phyloP scores from a whole-genome alignment of 2,329 filamentous ascomycete genomes.

The Acrocalymma vagum region DNA sequence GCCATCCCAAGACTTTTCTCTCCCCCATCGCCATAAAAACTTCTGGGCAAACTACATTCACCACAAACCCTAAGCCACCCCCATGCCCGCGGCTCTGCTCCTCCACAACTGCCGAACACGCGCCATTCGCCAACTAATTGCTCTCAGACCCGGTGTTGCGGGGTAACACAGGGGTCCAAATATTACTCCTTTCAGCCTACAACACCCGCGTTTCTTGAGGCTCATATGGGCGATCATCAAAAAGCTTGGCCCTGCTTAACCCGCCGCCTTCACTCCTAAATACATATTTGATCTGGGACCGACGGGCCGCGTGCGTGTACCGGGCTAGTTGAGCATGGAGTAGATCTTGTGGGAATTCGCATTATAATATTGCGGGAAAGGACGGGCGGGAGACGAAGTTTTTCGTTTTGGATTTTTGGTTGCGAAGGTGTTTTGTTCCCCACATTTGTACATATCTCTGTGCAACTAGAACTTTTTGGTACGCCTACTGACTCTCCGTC shows the following conservation, averaged over 20 bases:
- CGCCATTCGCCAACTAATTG: too few relatives aligned
- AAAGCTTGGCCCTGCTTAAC: conserved; percentile 13
- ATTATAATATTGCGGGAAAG: background rate
- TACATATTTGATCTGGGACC: conserved; percentile 2
- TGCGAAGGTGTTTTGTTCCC: too few relatives aligned
- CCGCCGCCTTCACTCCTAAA: background rate
- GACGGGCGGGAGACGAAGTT: background rate
- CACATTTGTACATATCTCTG: too few relatives aligned
- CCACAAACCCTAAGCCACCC: too few relatives aligned
- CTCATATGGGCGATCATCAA: conserved; percentile 11
- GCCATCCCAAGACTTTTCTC: too few relatives aligned
- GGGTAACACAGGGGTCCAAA: conserved; percentile 17
- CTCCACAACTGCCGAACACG: conserved; percentile 3
- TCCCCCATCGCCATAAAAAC: too few relatives aligned
- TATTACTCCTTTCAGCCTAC: conserved; percentile 21
- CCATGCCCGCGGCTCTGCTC: too few relatives aligned
- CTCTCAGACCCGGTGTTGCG: conserved; percentile 5
- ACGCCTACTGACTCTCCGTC: background rate
- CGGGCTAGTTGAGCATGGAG: background rate
- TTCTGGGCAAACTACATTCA: too few relatives aligned
- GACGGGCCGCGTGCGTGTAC: background rate
- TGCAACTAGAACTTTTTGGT: background rate
- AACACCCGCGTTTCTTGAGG: conserved; percentile 8
- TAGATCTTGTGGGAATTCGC: background rate
- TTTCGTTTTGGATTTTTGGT: too few relatives aligned